Base-by-base conservation (phyloP, 805 yeast genomes). In the Saturnispora silvae region DNA sequence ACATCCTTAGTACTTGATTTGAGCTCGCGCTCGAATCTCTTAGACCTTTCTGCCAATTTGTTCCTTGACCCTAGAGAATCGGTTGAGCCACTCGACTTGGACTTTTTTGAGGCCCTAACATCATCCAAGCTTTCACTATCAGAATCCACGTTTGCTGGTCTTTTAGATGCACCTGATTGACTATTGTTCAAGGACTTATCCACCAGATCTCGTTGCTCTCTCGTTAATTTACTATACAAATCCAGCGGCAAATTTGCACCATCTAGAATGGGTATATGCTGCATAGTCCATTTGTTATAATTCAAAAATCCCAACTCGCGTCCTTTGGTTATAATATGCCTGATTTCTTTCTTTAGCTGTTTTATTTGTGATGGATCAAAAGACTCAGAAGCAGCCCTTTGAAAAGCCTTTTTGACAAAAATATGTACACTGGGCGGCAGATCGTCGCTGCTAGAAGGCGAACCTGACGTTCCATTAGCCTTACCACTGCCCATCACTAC, bases 251-350 rank as follows among this genome's bases (percentile, higher is more conserved):
- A 43, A 26, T 35, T 34, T 22, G 32, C 29, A 3, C 26, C 42
- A 20, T 40, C 34, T 20, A 42, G 63, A 46, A 33, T 67, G 44
- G 84, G 84, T 5, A 78, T 44, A 22, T 55, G 53, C 50, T 72
- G 75, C 9, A 33, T 44, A 3, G 47, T 50, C 86, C 86, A 79
- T 41, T 75, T 67, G 43, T 70, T 75, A 1, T 54, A 44, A 57
- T 67, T 63, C 3, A 77, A 46, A 28, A 62, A 63, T 17, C 59
- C 57, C 33, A 61, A 56, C 3, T 56, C 54, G 14, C 67, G 63
- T 1, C 82, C 81, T 36, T 54, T 44, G 36, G 70, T 64, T 20
- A 79, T 61, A 25, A 75, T 47, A 9, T 51, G 43, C 46, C 67
- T 74, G 34, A 79, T 53, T 48, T 77, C 76, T 7, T 46, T 15